Evolutionary conservation across 306 rosid species (phyloP).

Genomic region (Fragaria ananassa): DNA sequence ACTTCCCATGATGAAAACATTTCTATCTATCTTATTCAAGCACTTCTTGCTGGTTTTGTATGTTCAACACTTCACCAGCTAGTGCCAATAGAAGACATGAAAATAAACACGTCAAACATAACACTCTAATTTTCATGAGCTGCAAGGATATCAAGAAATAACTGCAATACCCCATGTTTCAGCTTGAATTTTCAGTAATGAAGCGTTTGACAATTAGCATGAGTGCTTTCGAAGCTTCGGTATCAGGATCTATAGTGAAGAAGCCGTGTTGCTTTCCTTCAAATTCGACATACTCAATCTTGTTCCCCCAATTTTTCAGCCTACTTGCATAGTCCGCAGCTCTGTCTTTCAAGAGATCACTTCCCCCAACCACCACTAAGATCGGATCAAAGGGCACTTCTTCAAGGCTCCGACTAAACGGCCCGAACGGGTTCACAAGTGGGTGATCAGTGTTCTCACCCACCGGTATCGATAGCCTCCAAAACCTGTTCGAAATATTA

Average conservation of each 20-base stretch:
- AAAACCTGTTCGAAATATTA: constrained; percentile 34
- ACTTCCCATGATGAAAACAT: no score
- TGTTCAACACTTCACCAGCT: no score
- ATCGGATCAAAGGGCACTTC: constrained; percentile 52
- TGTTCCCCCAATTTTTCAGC: constrained; percentile 59
- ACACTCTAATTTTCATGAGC: no score
- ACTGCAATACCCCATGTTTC: background rate
- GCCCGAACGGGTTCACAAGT: constrained; percentile 75
- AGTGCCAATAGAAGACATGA: no score
- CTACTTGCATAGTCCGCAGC: constrained; percentile 52
- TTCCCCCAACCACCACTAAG: constrained; percentile 55
- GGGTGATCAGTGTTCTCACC: constrained; percentile 70
- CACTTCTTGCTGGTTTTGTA: background rate
- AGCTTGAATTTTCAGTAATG: constrained; percentile 33
- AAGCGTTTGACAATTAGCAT: constrained; percentile 56
- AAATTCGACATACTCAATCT: constrained; percentile 58
- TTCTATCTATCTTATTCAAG: background rate
- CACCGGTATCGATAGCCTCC: constrained; percentile 75
- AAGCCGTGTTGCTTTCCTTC: constrained; percentile 82
- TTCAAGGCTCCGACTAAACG: constrained; percentile 48
- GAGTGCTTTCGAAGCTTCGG: constrained; percentile 45
- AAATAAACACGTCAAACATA: no score
- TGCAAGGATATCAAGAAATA: background rate
- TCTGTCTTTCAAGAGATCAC: constrained; percentile 72
- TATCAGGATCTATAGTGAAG: constrained; percentile 66